Percentiles rank a stretch among this genome's conserved stretches.
phyloP scores from a whole-genome alignment of 2,329 filamentous ascomycete genomes.

The Alternaria solani region DNA sequence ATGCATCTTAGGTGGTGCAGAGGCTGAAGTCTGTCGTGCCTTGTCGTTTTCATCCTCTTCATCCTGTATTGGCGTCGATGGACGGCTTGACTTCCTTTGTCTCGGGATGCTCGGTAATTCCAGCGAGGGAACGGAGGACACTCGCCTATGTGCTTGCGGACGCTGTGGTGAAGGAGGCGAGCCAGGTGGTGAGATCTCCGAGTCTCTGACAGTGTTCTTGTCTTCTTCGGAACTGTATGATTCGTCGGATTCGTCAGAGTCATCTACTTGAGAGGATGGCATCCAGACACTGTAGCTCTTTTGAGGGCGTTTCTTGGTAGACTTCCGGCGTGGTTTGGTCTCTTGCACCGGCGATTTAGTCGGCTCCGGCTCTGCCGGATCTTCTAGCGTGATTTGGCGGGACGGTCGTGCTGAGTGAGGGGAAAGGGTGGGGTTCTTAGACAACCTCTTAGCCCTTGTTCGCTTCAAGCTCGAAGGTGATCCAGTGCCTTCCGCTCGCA shows the following conservation, averaged over 20 bases:
- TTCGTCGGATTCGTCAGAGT: constrained; percentile 38
- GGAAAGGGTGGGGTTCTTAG: constrained; percentile 40
- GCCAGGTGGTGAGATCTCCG: constrained; percentile 29
- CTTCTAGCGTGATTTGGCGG: constrained; percentile 47
- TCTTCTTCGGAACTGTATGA: constrained; percentile 38
- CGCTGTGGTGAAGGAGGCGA: constrained; percentile 38
- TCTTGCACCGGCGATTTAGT: constrained; percentile 24
- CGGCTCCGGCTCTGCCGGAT: constrained; percentile 34
- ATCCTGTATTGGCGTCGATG: constrained; percentile 45
- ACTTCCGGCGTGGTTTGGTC: constrained; percentile 37
- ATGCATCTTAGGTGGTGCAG: constrained; percentile 42
- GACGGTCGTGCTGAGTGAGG: constrained; percentile 42
- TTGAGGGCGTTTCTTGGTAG: constrained; percentile 41
- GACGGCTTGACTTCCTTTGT: constrained; percentile 52
- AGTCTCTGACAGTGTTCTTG: constrained; percentile 28
- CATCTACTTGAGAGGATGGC: constrained; percentile 51
- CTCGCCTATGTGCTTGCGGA: constrained; percentile 52
- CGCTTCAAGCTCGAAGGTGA: constrained; percentile 48
- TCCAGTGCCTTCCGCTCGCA: constrained; percentile 39
- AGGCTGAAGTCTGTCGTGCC: constrained; percentile 31
- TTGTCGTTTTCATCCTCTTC: constrained; percentile 16
- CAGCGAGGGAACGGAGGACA: constrained; percentile 58
- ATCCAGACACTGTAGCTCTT: constrained; percentile 61
- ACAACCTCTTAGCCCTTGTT: constrained; percentile 51
- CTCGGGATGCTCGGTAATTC: constrained; percentile 58